Evolutionary conservation across 2,329 filamentous ascomycete species (phyloP).

Genomic region (Ambrosiella xylebori): DNA sequence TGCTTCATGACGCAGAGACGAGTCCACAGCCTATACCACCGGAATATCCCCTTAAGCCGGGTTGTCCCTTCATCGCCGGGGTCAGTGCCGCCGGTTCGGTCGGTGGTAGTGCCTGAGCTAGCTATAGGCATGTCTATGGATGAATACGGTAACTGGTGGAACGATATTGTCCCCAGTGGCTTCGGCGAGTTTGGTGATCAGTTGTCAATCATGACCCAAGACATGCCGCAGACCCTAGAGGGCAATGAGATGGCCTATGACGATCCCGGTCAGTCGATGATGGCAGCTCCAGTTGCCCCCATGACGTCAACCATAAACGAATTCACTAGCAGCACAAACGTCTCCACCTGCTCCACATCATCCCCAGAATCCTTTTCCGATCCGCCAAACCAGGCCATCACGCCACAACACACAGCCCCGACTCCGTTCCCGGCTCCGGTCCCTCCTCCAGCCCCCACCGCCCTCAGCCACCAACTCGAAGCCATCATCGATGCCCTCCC

Average conservation of each 20-base stretch:
- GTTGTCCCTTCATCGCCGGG: background rate
- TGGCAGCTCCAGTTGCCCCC: no score
- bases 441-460: background rate
- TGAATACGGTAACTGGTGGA: conserved; percentile 13
- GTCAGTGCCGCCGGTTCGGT: background rate
- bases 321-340: no score
- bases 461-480: background rate
- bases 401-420: background rate
- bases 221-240: no score
- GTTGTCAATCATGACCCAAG: no score
- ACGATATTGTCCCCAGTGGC: conserved; percentile 12
- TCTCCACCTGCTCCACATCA: no score
- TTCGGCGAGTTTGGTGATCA: conserved; percentile 2
- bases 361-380: no score
- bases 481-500: conserved; percentile 7
- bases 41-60: conserved; percentile 9
- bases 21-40: conserved; percentile 13
- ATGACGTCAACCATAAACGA: no score
- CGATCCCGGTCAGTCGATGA: no score
- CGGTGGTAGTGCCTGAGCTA: background rate
- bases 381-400: no score
- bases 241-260: no score
- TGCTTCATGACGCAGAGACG: conserved; percentile 13
- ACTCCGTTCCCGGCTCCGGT: background rate
- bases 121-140: background rate